Conservation (phyloP, 2,329 filamentous ascomycete species). For the Pestalotiopsis sp. region DNA sequence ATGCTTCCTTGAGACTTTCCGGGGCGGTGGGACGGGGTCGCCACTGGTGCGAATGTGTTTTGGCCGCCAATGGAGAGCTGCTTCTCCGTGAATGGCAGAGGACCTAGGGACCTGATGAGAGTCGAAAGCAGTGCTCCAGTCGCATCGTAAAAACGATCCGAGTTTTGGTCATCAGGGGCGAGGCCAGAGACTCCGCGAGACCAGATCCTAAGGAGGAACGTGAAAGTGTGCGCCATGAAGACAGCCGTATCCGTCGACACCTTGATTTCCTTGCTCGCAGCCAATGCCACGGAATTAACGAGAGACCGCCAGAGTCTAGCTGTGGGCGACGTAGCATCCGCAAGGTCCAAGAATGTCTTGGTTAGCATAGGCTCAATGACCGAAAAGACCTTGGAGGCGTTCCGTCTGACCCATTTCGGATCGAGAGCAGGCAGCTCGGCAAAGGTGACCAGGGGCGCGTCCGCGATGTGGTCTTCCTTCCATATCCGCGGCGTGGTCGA, state of each 20-base stretch:
- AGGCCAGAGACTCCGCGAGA: constrained; percentile 53
- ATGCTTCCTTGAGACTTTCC: constrained; percentile 53
- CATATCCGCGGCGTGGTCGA: constrained; percentile 63
- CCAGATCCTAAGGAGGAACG: constrained; percentile 73
- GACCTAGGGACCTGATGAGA: constrained; percentile 55
- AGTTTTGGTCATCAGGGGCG: constrained; percentile 53
- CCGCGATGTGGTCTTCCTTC: constrained; percentile 73
- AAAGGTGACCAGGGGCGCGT: constrained; percentile 58
- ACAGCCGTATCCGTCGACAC: constrained; percentile 81
- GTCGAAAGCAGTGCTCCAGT: constrained; percentile 53
- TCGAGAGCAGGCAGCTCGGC: constrained; percentile 86
- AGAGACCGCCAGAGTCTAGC: constrained; percentile 63
- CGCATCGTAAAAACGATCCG: constrained; percentile 55
- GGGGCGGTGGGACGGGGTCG: constrained; percentile 67
- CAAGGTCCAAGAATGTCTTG: constrained; percentile 64
- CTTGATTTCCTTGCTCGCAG: constrained; percentile 85
- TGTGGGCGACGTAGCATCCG: constrained; percentile 56
- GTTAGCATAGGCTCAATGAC: constrained; percentile 63
- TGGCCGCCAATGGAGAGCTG: constrained; percentile 52
- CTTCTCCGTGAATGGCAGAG: constrained; percentile 66
- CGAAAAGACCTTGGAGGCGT: constrained; percentile 65
- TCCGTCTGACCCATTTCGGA: constrained; percentile 82
- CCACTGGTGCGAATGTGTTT: constrained; percentile 62
- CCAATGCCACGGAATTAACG: constrained; percentile 64
- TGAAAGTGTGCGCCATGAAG: constrained; percentile 74